Percentiles rank a stretch among this genome's conserved stretches.
phyloP scores from a whole-genome alignment of 2,329 filamentous ascomycete genomes.

The Scedosporium dehoogii region DNA sequence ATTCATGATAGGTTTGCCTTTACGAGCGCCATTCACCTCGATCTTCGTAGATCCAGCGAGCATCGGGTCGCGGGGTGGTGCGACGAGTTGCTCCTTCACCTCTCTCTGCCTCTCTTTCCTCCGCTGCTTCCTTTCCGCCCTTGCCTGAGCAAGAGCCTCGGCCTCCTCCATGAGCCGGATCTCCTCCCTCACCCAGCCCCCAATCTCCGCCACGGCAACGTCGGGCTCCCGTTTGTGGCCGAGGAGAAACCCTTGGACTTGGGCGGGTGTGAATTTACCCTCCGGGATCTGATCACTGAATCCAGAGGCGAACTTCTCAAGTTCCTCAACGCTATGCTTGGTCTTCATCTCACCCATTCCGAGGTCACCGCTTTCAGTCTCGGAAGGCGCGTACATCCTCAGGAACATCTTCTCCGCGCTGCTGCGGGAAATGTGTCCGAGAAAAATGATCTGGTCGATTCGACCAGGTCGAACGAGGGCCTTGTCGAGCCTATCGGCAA shows the following conservation, averaged over 20 bases:
- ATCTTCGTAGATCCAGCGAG: background rate
- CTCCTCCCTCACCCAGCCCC: constrained; percentile 37
- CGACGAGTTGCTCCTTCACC: background rate
- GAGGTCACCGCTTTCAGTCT: constrained; percentile 24
- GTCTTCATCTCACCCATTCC: background rate
- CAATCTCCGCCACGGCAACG: constrained; percentile 2
- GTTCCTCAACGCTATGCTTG: background rate
- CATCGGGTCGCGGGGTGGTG: background rate
- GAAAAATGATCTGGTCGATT: constrained; percentile 59
- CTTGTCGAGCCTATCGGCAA: constrained; percentile 61
- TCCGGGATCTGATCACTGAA: constrained; percentile 44
- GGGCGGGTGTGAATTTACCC: constrained; percentile 44
- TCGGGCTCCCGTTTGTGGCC: constrained; percentile 28
- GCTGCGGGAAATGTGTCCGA: constrained; percentile 44
- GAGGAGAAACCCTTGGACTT: constrained; percentile 52
- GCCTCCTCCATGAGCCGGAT: background rate
- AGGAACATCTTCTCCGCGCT: constrained; percentile 50
- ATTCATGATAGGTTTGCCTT: too few species aligned
- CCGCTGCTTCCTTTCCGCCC: background rate
- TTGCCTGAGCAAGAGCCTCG: background rate
- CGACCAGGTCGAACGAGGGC: constrained; percentile 65
- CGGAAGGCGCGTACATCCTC: constrained; percentile 44
- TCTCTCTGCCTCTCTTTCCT: background rate
- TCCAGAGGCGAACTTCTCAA: constrained; percentile 26
- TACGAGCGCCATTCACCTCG: background rate